Conservation (phyloP, 208 protist genomes). For the Leishmania mexicana region DNA sequence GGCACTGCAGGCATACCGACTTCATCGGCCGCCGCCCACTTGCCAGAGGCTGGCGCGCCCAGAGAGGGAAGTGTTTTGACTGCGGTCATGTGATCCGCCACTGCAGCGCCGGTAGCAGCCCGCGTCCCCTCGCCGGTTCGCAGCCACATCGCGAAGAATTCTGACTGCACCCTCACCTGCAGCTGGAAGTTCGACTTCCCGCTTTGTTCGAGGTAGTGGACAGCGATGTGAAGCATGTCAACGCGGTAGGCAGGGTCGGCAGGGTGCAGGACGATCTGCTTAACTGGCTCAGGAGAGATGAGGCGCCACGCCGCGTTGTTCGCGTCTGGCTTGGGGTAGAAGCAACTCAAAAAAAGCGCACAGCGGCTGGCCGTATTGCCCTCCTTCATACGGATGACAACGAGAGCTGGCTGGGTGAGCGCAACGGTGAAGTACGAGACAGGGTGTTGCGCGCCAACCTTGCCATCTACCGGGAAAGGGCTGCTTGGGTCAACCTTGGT, state of each 20-base stretch:
- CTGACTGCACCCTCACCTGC: slow-evolving; percentile 36
- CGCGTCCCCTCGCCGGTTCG: slow-evolving; percentile 26
- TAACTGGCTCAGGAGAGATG: slow-evolving; percentile 67
- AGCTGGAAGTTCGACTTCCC: slow-evolving; percentile 78
- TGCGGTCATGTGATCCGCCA: not conserved
- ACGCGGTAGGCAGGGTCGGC: slow-evolving; percentile 61
- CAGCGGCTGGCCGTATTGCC: slow-evolving; percentile 77
- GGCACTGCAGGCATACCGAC: not conserved
- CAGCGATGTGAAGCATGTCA: slow-evolving; percentile 60
- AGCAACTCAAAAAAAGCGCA: slow-evolving; percentile 72
- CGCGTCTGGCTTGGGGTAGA: slow-evolving; percentile 51
- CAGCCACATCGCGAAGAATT: slow-evolving; percentile 56
- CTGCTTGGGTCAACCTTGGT: slow-evolving; percentile 26
- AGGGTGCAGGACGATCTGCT: slow-evolving; percentile 77
- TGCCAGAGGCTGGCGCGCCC: not conserved
- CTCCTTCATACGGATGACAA: slow-evolving; percentile 83
- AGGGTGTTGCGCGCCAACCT: slow-evolving; percentile 52
- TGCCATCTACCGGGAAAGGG: slow-evolving; percentile 17
- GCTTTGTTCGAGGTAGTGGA: slow-evolving; percentile 79
- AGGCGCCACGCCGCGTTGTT: slow-evolving; percentile 85
- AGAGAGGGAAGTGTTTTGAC: not conserved
- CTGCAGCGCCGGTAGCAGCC: not conserved
- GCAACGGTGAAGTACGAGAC: slow-evolving; percentile 65
- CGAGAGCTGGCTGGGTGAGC: slow-evolving; percentile 42
- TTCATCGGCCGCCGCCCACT: not conserved